Base-by-base conservation (phyloP, 192 early-diverging fungal genomes). In the Umbelopsis isabellina region DNA sequence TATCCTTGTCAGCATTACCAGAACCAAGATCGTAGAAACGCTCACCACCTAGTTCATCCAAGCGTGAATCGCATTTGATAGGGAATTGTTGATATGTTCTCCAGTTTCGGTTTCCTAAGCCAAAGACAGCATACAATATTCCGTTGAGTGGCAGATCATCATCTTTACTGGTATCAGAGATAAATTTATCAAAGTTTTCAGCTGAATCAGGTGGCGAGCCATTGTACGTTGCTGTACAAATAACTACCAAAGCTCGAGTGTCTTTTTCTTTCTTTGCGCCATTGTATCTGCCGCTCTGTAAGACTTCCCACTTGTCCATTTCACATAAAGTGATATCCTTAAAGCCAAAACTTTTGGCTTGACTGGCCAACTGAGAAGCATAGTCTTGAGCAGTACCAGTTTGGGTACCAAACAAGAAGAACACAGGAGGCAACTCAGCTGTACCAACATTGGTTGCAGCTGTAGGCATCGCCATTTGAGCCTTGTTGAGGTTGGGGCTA, bases 31-130 rank as follows among this genome's bases (percentile, higher is more conserved):
- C 23, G 27, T 79, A 75, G 44, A 87, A 35, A 12, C 78, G 77
- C 1, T 65, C 50, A 10, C 76, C 88, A 10, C 88, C 88, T n/a
- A 89, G 70, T 44, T 55, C 46, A 18, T 82, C 85, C 35, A 87
- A 69, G 8, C 45, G 18, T 10, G 46, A 51, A 46, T 85, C 75
- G 45, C 88, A 68, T 30, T 80, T 75, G 13, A 44, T 69, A 11
- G 88, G 88, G 74, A 89, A 88, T 41, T 66, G 52, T 33, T 86
- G 85, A 69, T 81, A 89, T 15, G 88, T 89, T 37, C 80, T 68
- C 88, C 88, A 88, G 66, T 86, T 80, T 25, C 73, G 75, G 75
- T 89, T 89, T 21, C 88, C 88, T 18, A 83, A 75, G 21, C 88
- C 88, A 79, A 88, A 88, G 22, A 88, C 83, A 20, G 80, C 68